Evolutionary conservation across 768 basidiomycete genomes (phyloP), one percentile per base, ranked within the genome.

Genomic region (Pisolithus sp.): DNA sequence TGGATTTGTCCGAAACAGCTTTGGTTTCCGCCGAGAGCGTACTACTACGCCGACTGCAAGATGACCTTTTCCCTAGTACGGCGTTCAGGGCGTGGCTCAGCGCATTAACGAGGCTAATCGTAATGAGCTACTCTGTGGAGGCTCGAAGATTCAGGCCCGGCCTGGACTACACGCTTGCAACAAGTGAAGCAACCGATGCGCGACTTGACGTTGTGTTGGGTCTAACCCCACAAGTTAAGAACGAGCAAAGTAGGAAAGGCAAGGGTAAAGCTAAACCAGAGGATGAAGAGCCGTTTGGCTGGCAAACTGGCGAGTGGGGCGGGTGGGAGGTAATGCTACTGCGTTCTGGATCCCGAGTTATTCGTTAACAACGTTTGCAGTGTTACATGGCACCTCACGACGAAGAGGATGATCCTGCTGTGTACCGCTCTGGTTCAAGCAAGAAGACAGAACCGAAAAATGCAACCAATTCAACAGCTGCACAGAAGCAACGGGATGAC

Each of bases 311-410:
- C 10, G 82, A 82, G 56, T 90, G 84, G 81, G 95, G 95, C 44
- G 95, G 90, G 17, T 97, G 94, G 93, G 93, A 97, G 79, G 90
- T 89, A 53, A 44, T 77, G 64, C 20, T 46, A 23, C 12, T 37
- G 45, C 43, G 47, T 56, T 7, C 7, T 23, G 46, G 34, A 28
- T 42, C 8, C 3, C 3, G 23, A 37, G 7, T 43, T 36, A 18
- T 53, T 53, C 28, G 37, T 43, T 38, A 26, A 34, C 48, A 42
- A 7, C 12, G 0, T 51, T 41, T 34, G 8, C 55, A 92, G 86
- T 93, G 93, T 63, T 98, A 97, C 68, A 88, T 96, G 81, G 89
- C 93, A 2, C 89, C 91, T 39, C 92, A 95, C 57, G 86, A 94
- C 55, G 93, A 90, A 59, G 91, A 92, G 62, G 93, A 95, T 56